Conservation (phyloP, 164 flowering plant species). For the Tinospora cordifolia region DNA sequence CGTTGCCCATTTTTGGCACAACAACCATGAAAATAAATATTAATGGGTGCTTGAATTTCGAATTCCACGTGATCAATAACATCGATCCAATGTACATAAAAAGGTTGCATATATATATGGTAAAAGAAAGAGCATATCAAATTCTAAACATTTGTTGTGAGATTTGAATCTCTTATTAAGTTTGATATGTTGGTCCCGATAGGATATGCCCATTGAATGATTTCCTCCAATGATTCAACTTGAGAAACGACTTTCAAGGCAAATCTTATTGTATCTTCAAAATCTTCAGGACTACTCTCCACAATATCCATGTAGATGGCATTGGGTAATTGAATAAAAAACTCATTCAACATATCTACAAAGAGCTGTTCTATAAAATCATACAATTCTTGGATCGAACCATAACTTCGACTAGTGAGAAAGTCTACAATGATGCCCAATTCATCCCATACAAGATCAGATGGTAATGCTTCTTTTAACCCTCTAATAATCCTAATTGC, state of each 20-base stretch:
- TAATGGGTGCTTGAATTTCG: too few relatives aligned
- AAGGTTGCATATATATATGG: too few relatives aligned
- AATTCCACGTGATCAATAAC: too few relatives aligned
- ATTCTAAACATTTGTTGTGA: too few relatives aligned
- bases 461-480: neutral
- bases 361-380: neutral
- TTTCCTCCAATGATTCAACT: neutral
- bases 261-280: neutral
- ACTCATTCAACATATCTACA: neutral
- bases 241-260: constrained; percentile 3
- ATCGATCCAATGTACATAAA: too few relatives aligned
- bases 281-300: constrained; percentile 5
- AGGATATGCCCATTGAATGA: constrained; percentile 1
- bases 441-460: neutral
- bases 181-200: neutral
- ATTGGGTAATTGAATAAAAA: constrained; percentile 1
- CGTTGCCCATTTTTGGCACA: too few relatives aligned
- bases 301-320: constrained; percentile 4
- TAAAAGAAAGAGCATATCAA: too few relatives aligned
- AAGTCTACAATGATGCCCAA: neutral
- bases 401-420: neutral
- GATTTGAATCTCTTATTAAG: neutral
- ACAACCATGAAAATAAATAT: too few relatives aligned
- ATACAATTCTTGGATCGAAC: neutral
- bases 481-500: neutral